Conservation (phyloP, 495 filamentous ascomycete species). For the Aspergillus cristatus region DNA sequence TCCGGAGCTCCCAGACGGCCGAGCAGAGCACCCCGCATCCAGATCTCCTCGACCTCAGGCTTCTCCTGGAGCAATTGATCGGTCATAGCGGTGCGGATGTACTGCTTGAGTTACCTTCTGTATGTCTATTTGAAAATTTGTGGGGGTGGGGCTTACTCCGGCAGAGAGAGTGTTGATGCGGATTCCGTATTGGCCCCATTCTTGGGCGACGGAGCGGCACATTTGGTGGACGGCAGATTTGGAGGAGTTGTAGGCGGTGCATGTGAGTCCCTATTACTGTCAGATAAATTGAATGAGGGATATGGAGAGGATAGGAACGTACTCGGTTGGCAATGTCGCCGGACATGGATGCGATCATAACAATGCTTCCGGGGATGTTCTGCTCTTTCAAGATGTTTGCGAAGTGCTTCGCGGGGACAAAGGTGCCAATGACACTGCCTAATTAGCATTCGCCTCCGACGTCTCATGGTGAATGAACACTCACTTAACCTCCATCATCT, state of each 20-base stretch:
- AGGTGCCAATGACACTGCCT: constrained; percentile 50
- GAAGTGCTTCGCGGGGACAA: constrained; percentile 63
- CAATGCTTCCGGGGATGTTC: constrained; percentile 48
- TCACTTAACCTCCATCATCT: constrained; percentile 58
- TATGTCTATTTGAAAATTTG: background rate
- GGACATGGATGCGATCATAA: constrained; percentile 69
- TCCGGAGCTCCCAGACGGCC: constrained; percentile 28
- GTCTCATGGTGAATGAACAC: background rate
- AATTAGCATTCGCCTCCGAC: background rate
- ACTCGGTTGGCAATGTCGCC: constrained; percentile 62
- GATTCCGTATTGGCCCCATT: constrained; percentile 42
- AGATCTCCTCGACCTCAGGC: constrained; percentile 46
- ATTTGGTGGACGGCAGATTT: constrained; percentile 60
- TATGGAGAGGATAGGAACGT: constrained; percentile 3
- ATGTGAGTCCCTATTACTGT: constrained; percentile 43
- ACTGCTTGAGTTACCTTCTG: constrained; percentile 11
- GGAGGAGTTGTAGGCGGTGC: constrained; percentile 58
- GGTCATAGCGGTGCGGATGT: constrained; percentile 32
- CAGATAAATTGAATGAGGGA: background rate
- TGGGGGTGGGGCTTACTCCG: constrained; percentile 7
- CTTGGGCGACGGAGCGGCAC: constrained; percentile 54
- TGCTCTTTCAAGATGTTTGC: constrained; percentile 56
- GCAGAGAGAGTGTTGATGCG: constrained; percentile 42
- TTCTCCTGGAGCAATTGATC: constrained; percentile 35
- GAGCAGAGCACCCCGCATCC: constrained; percentile 28